Percentiles rank a stretch among this genome's conserved stretches.
These are phyloP conservation scores for Pilobolus umbonatus DNA, from an alignment of 192 early-diverging fungal genomes.

Conservation along the genomic window DNA sequence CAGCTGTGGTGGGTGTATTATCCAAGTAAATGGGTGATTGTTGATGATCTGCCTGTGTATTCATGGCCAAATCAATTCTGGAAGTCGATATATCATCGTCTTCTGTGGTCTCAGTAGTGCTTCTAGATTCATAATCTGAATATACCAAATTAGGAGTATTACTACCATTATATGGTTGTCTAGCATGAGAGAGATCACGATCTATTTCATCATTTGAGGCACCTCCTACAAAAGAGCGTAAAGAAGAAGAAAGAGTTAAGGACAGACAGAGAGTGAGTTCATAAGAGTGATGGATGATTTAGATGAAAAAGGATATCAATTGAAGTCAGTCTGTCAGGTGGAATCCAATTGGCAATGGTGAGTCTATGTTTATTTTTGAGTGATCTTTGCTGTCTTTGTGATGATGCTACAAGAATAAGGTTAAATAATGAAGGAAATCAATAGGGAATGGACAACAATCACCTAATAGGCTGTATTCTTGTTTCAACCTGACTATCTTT, in stretches of 20 bases:
- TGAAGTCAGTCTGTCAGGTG: constrained; percentile 10
- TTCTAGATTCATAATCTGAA: constrained; percentile 13
- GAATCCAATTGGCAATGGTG: constrained; percentile 7
- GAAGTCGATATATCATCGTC: constrained; percentile 2
- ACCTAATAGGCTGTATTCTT: background rate
- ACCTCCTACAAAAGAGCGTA: constrained; percentile 17
- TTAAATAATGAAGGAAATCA: background rate
- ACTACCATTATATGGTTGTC: constrained; percentile 6
- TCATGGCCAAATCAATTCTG: background rate
- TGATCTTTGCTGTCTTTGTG: no score
- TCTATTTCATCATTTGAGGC: constrained; percentile 13
- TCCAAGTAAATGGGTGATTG: background rate
- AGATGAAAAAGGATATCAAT: constrained; percentile 15
- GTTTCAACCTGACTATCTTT: background rate
- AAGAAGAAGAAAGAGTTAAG: constrained; percentile 2
- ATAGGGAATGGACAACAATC: background rate
- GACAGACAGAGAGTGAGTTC: background rate
- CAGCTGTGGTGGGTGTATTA: background rate
- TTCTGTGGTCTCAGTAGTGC: constrained; percentile 7
- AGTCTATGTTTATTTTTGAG: no score
- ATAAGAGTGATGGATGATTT: background rate
- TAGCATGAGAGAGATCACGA: constrained; percentile 7
- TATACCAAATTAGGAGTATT: constrained; percentile 10
- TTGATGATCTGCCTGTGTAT: background rate
- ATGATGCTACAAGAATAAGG: no score